Base-by-base conservation (phyloP, 768 basidiomycete genomes). In the Pleurotus eryngii region DNA sequence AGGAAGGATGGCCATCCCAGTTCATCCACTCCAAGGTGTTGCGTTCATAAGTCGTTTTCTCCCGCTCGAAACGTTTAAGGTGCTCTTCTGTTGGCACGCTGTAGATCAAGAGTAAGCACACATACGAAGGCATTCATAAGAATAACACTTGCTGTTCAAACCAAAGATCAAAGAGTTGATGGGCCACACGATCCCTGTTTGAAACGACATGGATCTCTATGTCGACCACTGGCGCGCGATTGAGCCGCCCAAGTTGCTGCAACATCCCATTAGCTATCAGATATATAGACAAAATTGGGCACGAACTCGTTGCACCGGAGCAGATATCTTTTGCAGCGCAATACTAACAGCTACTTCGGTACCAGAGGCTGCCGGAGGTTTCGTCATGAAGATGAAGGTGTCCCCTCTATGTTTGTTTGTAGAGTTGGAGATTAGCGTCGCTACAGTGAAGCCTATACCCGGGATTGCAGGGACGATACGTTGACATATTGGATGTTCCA, bases 191-290 rank as follows among this genome's bases (percentile, higher is more conserved):
- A 65, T 87, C 86, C 11, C 85, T 72, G 63, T 87, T 86, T 0
- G 86, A 87, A 8, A 87, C 80, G 3, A 88, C 86, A 64, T 87
- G 86, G 6, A 87, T 75, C 59, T 88, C 86, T 38, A 87, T 76
- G 5, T 74, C 74, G 9, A 70, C 69, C 0, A 85, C 75, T 0
- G 83, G 78, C 0, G 78, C 70, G 38, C 80, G 77, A 48, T 81
- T 75, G 22, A 88, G 65, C 40, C 82, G 70, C 4, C 86, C 86
- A 9, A 85, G 64, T 82, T 86, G 85, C 86, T 88, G 43, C 17
- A 39, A 14, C 22, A 35, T 35, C 11, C 30, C 30, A 0, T 8
- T 15, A 53, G 18, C 12, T 6, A 37, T 53, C 11, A 53, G 17
- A 20, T 20, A 20, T 20, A 20, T 20, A 20, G 20, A 20, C 20